Conservation (phyloP, 768 basidiomycete genomes). For the Amanita rubescens region DNA sequence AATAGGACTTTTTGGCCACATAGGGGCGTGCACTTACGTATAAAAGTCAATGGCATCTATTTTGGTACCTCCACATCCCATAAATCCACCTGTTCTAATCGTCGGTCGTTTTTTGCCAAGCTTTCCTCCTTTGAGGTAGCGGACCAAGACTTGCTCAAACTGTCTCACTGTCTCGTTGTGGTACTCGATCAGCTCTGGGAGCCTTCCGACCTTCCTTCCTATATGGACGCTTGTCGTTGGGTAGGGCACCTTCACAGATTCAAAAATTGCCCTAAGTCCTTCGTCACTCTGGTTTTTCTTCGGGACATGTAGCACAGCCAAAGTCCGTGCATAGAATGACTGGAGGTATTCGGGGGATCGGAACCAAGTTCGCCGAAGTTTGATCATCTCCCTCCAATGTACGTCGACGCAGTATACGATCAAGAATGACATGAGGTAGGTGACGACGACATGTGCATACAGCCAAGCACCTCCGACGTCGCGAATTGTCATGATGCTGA, state of each 20-base stretch:
- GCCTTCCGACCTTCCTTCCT: constrained; percentile 77
- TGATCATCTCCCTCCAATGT: constrained; percentile 75
- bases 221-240: constrained; percentile 90
- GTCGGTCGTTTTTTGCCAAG: constrained; percentile 78
- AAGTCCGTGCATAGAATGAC: constrained; percentile 90
- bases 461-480: constrained; percentile 66
- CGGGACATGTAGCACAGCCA: constrained; percentile 74
- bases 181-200: constrained; percentile 86
- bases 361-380: constrained; percentile 81
- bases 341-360: constrained; percentile 81
- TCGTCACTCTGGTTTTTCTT: constrained; percentile 80
- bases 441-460: constrained; percentile 78
- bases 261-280: constrained; percentile 73
- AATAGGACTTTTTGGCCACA: background rate
- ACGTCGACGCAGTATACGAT: constrained; percentile 65
- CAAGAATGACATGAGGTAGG: constrained; percentile 73
- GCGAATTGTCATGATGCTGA: constrained; percentile 82
- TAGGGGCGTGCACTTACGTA: constrained; percentile 48
- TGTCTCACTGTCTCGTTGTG: constrained; percentile 94
- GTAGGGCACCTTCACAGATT: constrained; percentile 71
- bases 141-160: constrained; percentile 83
- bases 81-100: constrained; percentile 67
- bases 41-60: constrained; percentile 93
- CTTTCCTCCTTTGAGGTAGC: constrained; percentile 79
- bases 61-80: constrained; percentile 79